phyloP scores from a whole-genome alignment of 306 rosid species.

The Gastrolobium bilobum region DNA sequence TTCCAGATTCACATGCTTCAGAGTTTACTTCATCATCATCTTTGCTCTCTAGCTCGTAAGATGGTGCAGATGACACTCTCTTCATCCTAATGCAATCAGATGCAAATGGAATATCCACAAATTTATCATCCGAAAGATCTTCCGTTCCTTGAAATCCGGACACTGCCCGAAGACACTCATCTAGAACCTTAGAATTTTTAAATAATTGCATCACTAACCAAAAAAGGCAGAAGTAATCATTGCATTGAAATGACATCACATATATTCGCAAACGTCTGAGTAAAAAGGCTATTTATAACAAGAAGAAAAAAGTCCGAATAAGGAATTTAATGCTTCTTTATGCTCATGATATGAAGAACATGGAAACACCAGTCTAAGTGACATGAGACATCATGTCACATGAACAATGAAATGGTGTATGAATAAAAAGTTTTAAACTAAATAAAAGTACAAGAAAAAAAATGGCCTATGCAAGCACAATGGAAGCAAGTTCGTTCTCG shows the following conservation, averaged over 20 bases:
- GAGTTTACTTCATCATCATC: conserved; percentile 47
- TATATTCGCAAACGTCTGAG: neutral
- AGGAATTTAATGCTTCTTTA: neutral
- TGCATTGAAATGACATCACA: neutral
- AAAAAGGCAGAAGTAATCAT: conserved; percentile 8
- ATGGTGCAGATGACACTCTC: conserved; percentile 94
- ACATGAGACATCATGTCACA: neutral
- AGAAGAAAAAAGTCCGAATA: neutral
- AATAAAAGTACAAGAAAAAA: neutral
- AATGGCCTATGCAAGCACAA: neutral
- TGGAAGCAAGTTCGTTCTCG: neutral
- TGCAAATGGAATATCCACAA: conserved; percentile 79
- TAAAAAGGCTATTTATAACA: neutral
- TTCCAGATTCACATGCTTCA: conserved; percentile 65
- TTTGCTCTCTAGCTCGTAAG: conserved; percentile 61
- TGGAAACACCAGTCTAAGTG: neutral
- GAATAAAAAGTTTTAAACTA: neutral
- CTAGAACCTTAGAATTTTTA: conserved; percentile 74
- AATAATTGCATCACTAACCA: conserved; percentile 1
- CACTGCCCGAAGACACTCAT: conserved; percentile 86
- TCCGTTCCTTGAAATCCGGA: conserved; percentile 98
- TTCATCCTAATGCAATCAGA: conserved; percentile 85
- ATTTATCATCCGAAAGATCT: conserved; percentile 85
- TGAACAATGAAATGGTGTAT: neutral
- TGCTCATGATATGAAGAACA: neutral